A percentile compares a stretch with the other conserved stretches of the same genome.
Evolutionary conservation across 169 alveolate genomes (phyloP).

Genomic region (Pseudocohnilembus persalinus): DNA sequence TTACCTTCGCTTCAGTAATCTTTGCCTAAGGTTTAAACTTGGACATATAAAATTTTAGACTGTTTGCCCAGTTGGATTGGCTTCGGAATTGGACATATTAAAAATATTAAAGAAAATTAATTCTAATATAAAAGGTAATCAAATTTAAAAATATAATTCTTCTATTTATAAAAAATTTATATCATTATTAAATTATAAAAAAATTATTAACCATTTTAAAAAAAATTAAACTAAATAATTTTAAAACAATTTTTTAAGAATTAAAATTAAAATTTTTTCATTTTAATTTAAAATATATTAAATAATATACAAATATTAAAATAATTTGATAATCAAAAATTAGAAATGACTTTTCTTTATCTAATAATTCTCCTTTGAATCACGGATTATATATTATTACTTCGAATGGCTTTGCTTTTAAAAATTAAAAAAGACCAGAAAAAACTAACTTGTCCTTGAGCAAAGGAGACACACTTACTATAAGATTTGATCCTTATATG

Average conservation of each 20-base stretch:
- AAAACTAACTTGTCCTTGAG: constrained; percentile 5
- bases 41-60: constrained; percentile 14
- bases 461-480: constrained; percentile 12
- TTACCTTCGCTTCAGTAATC: constrained; percentile 1
- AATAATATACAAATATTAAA: too few relatives aligned
- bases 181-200: background rate
- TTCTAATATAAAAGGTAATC: background rate
- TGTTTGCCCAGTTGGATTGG: constrained; percentile 27
- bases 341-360: too few relatives aligned
- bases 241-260: too few relatives aligned
- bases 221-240: too few relatives aligned
- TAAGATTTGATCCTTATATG: constrained; percentile 24
- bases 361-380: too few relatives aligned
- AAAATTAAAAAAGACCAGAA: background rate
- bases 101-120: background rate
- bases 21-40: background rate
- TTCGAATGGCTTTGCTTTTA: constrained; percentile 11
- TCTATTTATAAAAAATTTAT: too few relatives aligned
- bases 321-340: too few relatives aligned
- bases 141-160: background rate
- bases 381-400: constrained; percentile 20
- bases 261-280: too few relatives aligned
- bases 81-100: constrained; percentile 15
- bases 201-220: background rate
- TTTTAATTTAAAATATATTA: too few relatives aligned